Conservation (phyloP, 2,329 filamentous ascomycete species). For the Beauveria sp. region DNA sequence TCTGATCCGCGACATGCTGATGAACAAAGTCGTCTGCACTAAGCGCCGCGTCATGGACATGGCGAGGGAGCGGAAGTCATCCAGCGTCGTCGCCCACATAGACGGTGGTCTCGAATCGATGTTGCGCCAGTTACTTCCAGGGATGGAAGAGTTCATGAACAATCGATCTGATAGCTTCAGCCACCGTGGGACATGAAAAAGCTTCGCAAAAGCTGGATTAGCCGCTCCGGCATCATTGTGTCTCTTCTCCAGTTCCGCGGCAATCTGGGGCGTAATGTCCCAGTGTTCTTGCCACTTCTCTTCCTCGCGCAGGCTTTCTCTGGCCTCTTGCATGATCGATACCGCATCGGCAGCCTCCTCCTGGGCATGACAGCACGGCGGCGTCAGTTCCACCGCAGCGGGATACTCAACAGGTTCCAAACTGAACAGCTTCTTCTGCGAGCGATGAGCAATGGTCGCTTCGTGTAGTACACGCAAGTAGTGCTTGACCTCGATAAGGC, state of each 20-base stretch:
- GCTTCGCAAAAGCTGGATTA: conserved; percentile 39
- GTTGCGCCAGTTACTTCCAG: conserved; percentile 60
- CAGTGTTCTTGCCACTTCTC: conserved; percentile 56
- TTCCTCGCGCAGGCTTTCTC: conserved; percentile 54
- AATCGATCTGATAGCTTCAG: conserved; percentile 55
- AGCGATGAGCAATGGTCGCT: conserved; percentile 33
- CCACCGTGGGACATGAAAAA: conserved; percentile 56
- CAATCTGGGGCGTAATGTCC: conserved; percentile 48
- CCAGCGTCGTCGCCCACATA: conserved; percentile 67
- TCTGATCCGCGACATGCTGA: conserved; percentile 61
- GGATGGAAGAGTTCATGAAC: conserved; percentile 66
- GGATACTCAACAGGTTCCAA: conserved; percentile 52
- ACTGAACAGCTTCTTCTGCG: conserved; percentile 22
- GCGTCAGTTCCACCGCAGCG: conserved; percentile 64
- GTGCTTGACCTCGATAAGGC: conserved; percentile 62
- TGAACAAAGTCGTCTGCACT: conserved; percentile 60
- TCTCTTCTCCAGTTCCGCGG: conserved; percentile 21
- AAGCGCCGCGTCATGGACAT: conserved; percentile 63
- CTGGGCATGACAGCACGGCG: conserved; percentile 55
- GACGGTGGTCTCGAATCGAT: conserved; percentile 57
- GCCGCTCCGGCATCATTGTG: conserved; percentile 15
- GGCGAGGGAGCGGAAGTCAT: conserved; percentile 64
- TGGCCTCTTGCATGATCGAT: conserved; percentile 53
- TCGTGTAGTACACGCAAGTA: conserved; percentile 59
- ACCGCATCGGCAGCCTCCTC: conserved; percentile 63